phyloP scores from a whole-genome alignment of 2,329 filamentous ascomycete genomes.

The Botrytis elliptica region DNA sequence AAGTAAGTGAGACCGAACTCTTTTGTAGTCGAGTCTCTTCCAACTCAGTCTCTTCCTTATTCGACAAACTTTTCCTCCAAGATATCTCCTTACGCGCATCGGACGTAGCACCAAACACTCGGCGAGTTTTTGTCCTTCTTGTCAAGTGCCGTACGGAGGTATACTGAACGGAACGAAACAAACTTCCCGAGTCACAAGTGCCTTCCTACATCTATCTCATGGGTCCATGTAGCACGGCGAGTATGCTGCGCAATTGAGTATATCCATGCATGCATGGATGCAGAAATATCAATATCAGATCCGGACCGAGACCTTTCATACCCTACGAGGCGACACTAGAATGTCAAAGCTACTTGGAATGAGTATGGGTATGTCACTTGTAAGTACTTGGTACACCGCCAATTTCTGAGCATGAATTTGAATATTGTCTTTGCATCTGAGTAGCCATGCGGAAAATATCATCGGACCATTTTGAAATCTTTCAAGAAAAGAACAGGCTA shows the following conservation, averaged over 20 bases:
- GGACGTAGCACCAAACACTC: constrained; percentile 5
- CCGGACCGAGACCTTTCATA: constrained; percentile 11
- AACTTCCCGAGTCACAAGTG: constrained; percentile 15
- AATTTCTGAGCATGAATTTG: constrained; percentile 11
- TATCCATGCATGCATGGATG: constrained; percentile 16
- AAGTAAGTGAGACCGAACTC: background rate
- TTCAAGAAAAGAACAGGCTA: background rate
- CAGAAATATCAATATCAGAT: constrained; percentile 20
- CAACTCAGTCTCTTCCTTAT: background rate
- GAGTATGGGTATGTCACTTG: constrained; percentile 10
- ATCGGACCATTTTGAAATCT: background rate
- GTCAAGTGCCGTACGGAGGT: constrained; percentile 15
- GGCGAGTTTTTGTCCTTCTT: constrained; percentile 11
- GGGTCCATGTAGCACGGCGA: background rate
- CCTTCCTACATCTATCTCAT: constrained; percentile 10
- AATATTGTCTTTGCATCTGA: constrained; percentile 1
- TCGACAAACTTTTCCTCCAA: background rate
- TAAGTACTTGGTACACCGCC: constrained; percentile 15
- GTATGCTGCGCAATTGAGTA: constrained; percentile 9
- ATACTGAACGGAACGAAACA: constrained; percentile 19
- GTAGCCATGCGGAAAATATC: background rate
- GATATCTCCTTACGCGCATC: background rate
- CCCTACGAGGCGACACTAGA: constrained; percentile 14
- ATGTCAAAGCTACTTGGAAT: background rate
- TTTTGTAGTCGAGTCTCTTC: background rate